Percentiles rank a stretch among this genome's conserved stretches.
Evolutionary conservation across 129 eudicot species (phyloP).

Genomic region (Escallonia herrerae): DNA sequence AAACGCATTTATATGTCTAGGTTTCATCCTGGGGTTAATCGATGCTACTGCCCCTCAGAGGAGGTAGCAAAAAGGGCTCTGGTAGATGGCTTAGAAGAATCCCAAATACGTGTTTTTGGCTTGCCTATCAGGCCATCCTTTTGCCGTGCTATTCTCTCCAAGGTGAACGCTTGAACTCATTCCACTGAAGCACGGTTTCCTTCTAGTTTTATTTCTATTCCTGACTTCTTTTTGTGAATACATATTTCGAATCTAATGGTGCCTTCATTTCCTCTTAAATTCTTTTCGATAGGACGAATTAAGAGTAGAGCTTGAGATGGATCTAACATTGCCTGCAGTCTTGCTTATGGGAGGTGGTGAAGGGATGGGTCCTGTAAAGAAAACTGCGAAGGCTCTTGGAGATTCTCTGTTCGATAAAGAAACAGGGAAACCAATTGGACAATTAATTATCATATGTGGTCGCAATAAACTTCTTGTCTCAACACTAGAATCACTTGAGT

Average conservation of each 20-base stretch:
- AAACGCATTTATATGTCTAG: slow-evolving; percentile 20
- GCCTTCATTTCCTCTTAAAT: neutral
- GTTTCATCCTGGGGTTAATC: slow-evolving; percentile 90
- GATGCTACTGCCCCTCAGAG: slow-evolving; percentile 89
- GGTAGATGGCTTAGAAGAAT: slow-evolving; percentile 56
- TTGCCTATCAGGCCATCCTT: slow-evolving; percentile 93
- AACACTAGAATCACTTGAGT: slow-evolving; percentile 53
- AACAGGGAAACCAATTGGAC: slow-evolving; percentile 62
- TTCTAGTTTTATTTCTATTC: neutral
- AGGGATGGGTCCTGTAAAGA: slow-evolving; percentile 98
- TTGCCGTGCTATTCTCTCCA: slow-evolving; percentile 65
- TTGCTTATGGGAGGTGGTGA: slow-evolving; percentile 98
- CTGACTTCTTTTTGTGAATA: too few relatives aligned
- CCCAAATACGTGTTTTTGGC: slow-evolving; percentile 78
- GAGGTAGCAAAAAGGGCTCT: slow-evolving; percentile 86
- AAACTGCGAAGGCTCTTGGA: slow-evolving; percentile 82
- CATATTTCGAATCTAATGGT: neutral
- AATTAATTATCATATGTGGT: slow-evolving; percentile 78
- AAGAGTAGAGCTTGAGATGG: slow-evolving; percentile 74
- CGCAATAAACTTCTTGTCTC: slow-evolving; percentile 68
- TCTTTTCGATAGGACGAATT: slow-evolving; percentile 46
- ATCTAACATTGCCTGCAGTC: slow-evolving; percentile 69
- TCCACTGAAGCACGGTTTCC: neutral
- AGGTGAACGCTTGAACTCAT: slow-evolving; percentile 33
- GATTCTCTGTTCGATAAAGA: slow-evolving; percentile 59